Evolutionary conservation across 2,329 filamentous ascomycete genomes (phyloP), one percentile per base, ranked within the genome.

Genomic region (Boeremia lycopersici): DNA sequence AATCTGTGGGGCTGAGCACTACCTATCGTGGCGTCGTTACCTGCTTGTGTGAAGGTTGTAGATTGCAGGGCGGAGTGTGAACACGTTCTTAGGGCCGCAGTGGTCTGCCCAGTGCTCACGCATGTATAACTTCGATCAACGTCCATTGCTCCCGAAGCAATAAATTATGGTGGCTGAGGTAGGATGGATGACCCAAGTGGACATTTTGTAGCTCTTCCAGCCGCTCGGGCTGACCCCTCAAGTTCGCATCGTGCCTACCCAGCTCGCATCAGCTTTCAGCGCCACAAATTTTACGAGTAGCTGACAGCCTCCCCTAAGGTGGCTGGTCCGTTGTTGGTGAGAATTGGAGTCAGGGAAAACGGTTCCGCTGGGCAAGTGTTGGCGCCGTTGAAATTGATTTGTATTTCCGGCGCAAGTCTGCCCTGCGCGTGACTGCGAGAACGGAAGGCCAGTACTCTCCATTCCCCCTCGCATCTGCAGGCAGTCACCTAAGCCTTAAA

Each of bases 171-270:
- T 19, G 13, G 12, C 29, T 10, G 40, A 35, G 40, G 29, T 30
- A 31, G 25, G 29, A 45, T 19, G 4, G 11, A 15, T 23, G 13
- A 11, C 12, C 30, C 9, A 26, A 15, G 31, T 11, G 29, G 19
- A 26, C 4, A 6, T 29, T 48, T 9, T 26, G 12, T 25, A 28
- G 33, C 38, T 19, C 31, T 7, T 25, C 39, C 26, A 53, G 43
- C 43, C 38, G 44, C 38, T 48, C 38, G 40, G 40, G 51, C 51
- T 54, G 45, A 54, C 29, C 39, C 39, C 51, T 53, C 40, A 44
- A 19, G 44, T 54, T 54, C 51, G 34, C 34, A 40, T 39, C 34
- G 45, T 45, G 15, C 48, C 35, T 45, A 23, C 48, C 35, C 44
- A 51, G 51, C 38, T 39, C 35, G 34, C 39, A 26, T 54, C 52